These are phyloP conservation scores for Neurospora sp. DNA, from an alignment of 495 filamentous ascomycete genomes.

Conservation along the genomic window DNA sequence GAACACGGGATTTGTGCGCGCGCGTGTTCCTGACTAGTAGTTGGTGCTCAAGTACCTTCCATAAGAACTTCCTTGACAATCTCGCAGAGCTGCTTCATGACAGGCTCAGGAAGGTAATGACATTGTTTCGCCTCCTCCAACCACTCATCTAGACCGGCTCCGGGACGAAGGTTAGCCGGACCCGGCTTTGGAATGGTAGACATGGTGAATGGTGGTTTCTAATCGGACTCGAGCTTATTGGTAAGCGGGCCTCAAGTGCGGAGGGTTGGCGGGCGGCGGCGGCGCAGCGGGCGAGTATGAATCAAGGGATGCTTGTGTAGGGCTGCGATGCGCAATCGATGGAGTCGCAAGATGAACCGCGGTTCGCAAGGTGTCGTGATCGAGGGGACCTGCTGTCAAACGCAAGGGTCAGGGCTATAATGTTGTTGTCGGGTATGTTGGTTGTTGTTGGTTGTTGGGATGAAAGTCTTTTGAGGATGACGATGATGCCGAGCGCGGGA, in stretches of 20 bases:
- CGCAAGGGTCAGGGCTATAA: neutral
- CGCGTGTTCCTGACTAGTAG: neutral
- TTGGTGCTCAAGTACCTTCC: slow-evolving; percentile 56
- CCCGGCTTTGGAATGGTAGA: slow-evolving; percentile 63
- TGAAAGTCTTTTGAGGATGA: neutral
- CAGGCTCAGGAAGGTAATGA: slow-evolving; percentile 87
- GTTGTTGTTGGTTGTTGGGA: neutral
- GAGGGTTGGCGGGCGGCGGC: neutral
- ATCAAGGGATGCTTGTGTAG: neutral
- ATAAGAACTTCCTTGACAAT: slow-evolving; percentile 97
- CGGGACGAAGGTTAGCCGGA: slow-evolving; percentile 69
- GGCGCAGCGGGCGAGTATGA: neutral
- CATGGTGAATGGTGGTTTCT: slow-evolving; percentile 12
- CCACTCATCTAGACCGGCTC: slow-evolving; percentile 92
- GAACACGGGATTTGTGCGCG: neutral
- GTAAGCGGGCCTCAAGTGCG: neutral
- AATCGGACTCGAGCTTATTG: neutral
- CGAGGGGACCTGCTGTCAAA: neutral
- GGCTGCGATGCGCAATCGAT: neutral
- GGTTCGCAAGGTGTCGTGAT: neutral
- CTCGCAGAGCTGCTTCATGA: slow-evolving; percentile 98
- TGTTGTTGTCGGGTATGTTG: neutral
- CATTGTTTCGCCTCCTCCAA: slow-evolving; percentile 90
- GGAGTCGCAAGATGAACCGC: neutral
- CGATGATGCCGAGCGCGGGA: neutral